These are phyloP conservation scores for Alternaria brassicicola DNA, from an alignment of 2,329 filamentous ascomycete species.

Conservation along the genomic window DNA sequence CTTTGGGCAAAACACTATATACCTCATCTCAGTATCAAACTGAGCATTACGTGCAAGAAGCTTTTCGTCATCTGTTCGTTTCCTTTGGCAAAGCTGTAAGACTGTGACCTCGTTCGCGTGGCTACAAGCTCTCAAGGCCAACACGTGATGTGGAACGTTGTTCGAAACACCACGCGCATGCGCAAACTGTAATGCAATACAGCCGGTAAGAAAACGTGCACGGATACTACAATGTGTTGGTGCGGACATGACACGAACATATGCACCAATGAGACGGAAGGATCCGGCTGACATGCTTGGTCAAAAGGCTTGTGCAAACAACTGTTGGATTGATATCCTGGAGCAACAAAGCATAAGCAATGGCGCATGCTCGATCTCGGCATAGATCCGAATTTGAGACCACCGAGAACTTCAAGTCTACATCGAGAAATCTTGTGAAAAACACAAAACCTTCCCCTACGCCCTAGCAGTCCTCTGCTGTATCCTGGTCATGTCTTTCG, in stretches of 20 bases:
- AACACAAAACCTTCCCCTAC: neutral
- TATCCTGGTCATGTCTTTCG: constrained; percentile 5
- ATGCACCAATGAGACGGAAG: constrained; percentile 10
- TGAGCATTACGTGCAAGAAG: neutral
- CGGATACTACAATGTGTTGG: neutral
- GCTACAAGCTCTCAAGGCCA: neutral
- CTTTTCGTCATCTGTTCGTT: neutral
- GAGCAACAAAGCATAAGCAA: constrained; percentile 7
- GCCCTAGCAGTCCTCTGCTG: neutral
- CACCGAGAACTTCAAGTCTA: neutral
- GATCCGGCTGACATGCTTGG: constrained; percentile 4
- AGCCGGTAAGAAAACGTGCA: constrained; percentile 2
- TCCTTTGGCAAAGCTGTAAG: neutral
- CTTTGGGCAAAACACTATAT: neutral
- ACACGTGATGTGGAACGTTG: neutral
- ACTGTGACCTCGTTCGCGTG: neutral
- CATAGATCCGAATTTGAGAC: neutral
- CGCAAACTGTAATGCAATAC: neutral
- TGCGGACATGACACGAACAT: neutral
- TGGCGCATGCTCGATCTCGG: constrained; percentile 10
- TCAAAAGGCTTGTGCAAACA: constrained; percentile 9
- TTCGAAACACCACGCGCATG: neutral
- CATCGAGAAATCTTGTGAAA: neutral
- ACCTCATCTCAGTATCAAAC: neutral
- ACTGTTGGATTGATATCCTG: constrained; percentile 9